Evolutionary conservation across 768 basidiomycete genomes (phyloP).

Genomic region (Serendipita indica): DNA sequence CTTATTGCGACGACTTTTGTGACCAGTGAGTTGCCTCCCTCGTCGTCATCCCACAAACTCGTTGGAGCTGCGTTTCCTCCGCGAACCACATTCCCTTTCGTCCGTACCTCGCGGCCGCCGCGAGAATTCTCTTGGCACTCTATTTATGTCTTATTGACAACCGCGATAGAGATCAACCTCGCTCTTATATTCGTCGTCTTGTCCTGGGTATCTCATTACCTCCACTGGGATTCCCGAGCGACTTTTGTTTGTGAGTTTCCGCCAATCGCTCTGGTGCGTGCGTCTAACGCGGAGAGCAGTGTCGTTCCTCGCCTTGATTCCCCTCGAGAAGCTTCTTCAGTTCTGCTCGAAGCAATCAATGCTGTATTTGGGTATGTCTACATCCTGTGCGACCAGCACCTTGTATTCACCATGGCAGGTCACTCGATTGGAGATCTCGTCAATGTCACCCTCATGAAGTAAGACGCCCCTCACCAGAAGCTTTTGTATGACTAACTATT

Average conservation of each 20-base stretch:
- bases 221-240: not conserved
- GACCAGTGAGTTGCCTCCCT: not conserved
- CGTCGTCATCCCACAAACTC: not conserved
- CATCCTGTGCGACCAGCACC: not conserved
- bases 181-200: not conserved
- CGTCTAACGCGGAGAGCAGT: conserved; percentile 27
- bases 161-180: not conserved
- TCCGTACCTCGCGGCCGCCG: not conserved
- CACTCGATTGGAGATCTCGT: conserved; percentile 48
- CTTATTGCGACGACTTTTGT: not conserved
- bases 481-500: not conserved
- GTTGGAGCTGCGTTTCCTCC: not conserved
- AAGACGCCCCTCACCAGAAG: conserved; percentile 14
- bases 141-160: not conserved
- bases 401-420: not conserved
- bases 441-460: conserved; percentile 53
- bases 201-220: not conserved
- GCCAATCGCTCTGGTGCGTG: not conserved
- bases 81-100: not conserved
- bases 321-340: conserved; percentile 51
- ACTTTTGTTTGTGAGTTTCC: conserved; percentile 1
- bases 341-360: conserved; percentile 45
- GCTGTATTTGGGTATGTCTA: conserved; percentile 33
- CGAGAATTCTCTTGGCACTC: not conserved
- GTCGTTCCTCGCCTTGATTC: conserved; percentile 49